These are phyloP conservation scores for Iberis amara DNA, from an alignment of 441 rosid species.

Conservation along the genomic window DNA sequence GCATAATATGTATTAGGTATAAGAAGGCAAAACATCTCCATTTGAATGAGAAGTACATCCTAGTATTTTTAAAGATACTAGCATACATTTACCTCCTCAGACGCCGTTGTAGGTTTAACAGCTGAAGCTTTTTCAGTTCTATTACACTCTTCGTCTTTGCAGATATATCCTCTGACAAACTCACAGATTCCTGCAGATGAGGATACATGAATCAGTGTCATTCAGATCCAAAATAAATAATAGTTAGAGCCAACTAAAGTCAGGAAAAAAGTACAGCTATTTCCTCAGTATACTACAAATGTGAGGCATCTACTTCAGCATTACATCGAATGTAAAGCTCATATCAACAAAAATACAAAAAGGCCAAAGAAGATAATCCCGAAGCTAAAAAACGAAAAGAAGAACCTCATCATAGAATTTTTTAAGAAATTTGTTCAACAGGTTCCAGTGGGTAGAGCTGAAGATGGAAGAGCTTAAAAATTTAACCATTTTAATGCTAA, in stretches of 20 bases:
- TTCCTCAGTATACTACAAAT: background rate
- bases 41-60: background rate
- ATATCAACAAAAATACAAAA: background rate
- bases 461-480: background rate
- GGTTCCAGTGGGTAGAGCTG: background rate
- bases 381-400: background rate
- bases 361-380: background rate
- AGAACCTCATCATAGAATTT: background rate
- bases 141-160: conserved; percentile 92
- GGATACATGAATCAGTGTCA: conserved; percentile 1
- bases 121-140: conserved; percentile 88
- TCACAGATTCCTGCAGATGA: conserved; percentile 63
- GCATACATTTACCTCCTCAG: conserved; percentile 54
- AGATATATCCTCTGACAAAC: conserved; percentile 78
- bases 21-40: background rate
- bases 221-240: conserved; percentile 3
- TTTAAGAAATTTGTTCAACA: background rate
- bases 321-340: conserved; percentile 3
- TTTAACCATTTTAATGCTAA: background rate
- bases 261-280: background rate
- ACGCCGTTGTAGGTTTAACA: conserved; percentile 74
- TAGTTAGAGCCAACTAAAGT: conserved; percentile 7
- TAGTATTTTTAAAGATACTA: background rate
- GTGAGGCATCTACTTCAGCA: conserved; percentile 1
- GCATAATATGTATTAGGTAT: background rate